Evolutionary conservation across 768 basidiomycete species (phyloP), one percentile per base, ranked within the genome.

Genomic region (Serendipita sp.): DNA sequence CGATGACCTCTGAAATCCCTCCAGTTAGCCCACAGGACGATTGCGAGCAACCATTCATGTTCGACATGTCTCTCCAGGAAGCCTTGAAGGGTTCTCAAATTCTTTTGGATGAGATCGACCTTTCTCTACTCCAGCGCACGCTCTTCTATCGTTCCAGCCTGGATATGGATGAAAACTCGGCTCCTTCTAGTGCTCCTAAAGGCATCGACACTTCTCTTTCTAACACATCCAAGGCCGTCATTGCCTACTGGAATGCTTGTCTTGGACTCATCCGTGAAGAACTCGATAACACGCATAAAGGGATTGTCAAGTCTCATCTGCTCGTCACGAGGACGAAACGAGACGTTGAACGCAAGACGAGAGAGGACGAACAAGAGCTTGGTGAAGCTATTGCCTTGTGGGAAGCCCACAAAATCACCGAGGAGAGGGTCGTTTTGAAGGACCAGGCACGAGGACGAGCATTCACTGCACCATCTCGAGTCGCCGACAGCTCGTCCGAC

Each of bases 121-220:
- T 60, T 10, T 60, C 55, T 18, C 18, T 60, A 10, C 27, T 60
- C 4, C 55, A 60, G 34, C 27, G 55, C 27, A 60, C 55, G 34
- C 55, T 60, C 55, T 60, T 60, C 33, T 60, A 60, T 34, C 55
- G 55, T 10, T 60, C 55, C 18, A 60, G 55, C 31, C 55, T 60
- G 27, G 55, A 60, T n/a, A 60, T 60, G 33, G 55, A 60, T 29
- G 29, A n/a, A 29, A 4, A 4, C 0, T n/a, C 18, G 4, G 8
- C 55, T n/a, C 10, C 27, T 23, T 31, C 29, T 5, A 18, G 6
- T 6, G 8, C 8, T 8, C n/a, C 18, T 2, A 50, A 50, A n/a
- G 18, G 18, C n/a, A 60, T 60, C 27, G 55, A 60, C 27, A 10
- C 23, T 8, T 60, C 27, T 33, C 55, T 60, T 34, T 27, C 55